Base-by-base conservation (phyloP, 2,329 filamentous ascomycete genomes). In the Thielaviopsis ethacetica region DNA sequence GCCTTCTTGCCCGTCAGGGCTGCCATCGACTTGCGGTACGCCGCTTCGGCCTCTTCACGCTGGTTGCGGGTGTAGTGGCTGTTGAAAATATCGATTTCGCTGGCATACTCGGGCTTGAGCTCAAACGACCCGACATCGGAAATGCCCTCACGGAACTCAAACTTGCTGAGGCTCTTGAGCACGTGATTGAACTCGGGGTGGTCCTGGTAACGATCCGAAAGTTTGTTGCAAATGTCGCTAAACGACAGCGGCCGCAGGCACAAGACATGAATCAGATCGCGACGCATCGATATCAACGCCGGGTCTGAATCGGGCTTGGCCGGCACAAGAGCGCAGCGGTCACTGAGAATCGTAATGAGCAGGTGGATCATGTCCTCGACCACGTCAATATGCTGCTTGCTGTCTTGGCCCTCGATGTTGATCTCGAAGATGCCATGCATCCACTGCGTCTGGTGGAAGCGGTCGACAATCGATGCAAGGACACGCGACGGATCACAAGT, bases 41-140 rank as follows among this genome's bases (percentile, higher is more conserved):
- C 86, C 64, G 81, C 84, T 70, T 98, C 93, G 0, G 91, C 89
- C 69, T 98, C 93, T 67, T 98, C 93, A 56, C 93, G 82, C 69
- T 97, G 91, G 66, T 98, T 98, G 68, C 95, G 95, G 66, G 84
- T 94, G 70, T 95, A 98, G 67, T 97, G 90, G 6, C 91, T 87
- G 66, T 91, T 93, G 69, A 96, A 98, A 0, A 94, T 93, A 68
- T 98, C 94, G 56, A 98, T 83, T 53, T 94, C 80, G 64, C 91
- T 86, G 47, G 96, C 79, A 65, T 85, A 93, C 62, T 95, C 82
- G 4, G 86, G 82, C 67, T 91, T 93, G 56, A 98, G 75, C 69
- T 96, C 90, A 66, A 98, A 98, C 0, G 88, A 95, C 60, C 94
- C 93, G 17, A 91, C 87, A 68, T 98, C 93, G 4, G 87, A 88